A percentile compares a stretch with the other conserved stretches of the same genome.
These are phyloP conservation scores for Vigna angularis DNA, from an alignment of 306 rosid genomes.

Conservation along the genomic window DNA sequence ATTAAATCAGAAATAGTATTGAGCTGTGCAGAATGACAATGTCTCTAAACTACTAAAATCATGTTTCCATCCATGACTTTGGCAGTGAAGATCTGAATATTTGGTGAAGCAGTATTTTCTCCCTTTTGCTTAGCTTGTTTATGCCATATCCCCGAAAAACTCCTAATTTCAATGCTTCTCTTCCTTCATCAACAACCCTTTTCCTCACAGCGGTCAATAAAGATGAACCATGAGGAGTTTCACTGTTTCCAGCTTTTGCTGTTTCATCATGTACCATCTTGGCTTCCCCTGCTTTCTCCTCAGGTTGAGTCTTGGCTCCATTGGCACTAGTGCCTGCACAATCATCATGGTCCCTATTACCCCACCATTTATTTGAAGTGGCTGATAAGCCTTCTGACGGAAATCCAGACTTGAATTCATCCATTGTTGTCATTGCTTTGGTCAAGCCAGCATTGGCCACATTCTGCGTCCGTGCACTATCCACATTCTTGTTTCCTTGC, in stretches of 20 bases:
- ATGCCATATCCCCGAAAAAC: constrained; percentile 55
- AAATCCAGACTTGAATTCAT: constrained; percentile 83
- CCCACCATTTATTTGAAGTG: constrained; percentile 90
- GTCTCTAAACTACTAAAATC: constrained; percentile 40
- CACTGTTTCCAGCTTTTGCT: constrained; percentile 38
- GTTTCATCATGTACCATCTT: constrained; percentile 49
- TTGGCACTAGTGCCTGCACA: constrained; percentile 22
- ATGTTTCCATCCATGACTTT: constrained; percentile 64
- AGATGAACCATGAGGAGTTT: constrained; percentile 56
- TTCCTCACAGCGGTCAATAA: constrained; percentile 66
- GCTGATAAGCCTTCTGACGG: constrained; percentile 76
- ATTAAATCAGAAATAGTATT: neutral
- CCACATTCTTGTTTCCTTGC: constrained; percentile 66
- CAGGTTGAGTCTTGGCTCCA: constrained; percentile 45
- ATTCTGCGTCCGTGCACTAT: constrained; percentile 55
- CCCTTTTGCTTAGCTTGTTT: constrained; percentile 63
- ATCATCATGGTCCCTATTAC: constrained; percentile 53
- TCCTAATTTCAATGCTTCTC: constrained; percentile 66
- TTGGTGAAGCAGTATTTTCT: constrained; percentile 65
- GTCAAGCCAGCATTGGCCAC: constrained; percentile 44
- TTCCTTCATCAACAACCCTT: constrained; percentile 63
- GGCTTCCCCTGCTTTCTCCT: constrained; percentile 39
- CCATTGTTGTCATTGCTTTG: constrained; percentile 60
- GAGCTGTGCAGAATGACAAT: constrained; percentile 13
- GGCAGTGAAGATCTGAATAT: constrained; percentile 74